Percentiles rank a stretch among this genome's conserved stretches.
phyloP scores from a whole-genome alignment of 2,329 filamentous ascomycete species.

The Juglanconis oblonga region DNA sequence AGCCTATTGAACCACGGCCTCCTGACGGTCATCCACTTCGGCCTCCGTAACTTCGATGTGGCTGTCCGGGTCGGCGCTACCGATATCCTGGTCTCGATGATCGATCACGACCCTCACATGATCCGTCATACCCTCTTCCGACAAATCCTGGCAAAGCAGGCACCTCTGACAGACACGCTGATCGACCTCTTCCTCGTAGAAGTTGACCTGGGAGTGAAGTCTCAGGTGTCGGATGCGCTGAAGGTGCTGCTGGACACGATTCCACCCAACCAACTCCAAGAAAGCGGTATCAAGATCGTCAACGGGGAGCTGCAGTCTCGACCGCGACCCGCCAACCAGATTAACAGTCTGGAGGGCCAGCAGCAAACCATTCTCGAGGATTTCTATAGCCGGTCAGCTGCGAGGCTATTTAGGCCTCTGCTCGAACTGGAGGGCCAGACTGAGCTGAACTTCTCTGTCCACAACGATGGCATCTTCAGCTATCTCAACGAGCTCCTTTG shows the following conservation, averaged over 20 bases:
- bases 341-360: slow-evolving; percentile 26
- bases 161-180: slow-evolving; percentile 83
- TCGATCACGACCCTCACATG: slow-evolving; percentile 94
- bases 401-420: slow-evolving; percentile 81
- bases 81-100: slow-evolving; percentile 88
- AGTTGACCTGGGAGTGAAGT: slow-evolving; percentile 89
- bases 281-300: slow-evolving; percentile 54
- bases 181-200: slow-evolving; percentile 91
- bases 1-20: slow-evolving; percentile 88
- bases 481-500: slow-evolving; percentile 91
- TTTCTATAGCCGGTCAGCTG: slow-evolving; percentile 87
- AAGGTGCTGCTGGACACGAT: slow-evolving; percentile 85
- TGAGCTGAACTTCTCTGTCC: slow-evolving; percentile 70
- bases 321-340: slow-evolving; percentile 39
- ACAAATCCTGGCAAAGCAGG: slow-evolving; percentile 82
- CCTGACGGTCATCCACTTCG: slow-evolving; percentile 86
- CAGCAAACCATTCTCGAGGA: slow-evolving; percentile 82
- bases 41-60: slow-evolving; percentile 80
- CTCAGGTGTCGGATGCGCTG: slow-evolving; percentile 90
- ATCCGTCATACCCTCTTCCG: slow-evolving; percentile 91
- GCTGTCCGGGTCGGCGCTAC: slow-evolving; percentile 87
- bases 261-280: slow-evolving; percentile 47
- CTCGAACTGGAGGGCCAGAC: slow-evolving; percentile 71
- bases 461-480: slow-evolving; percentile 85
- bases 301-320: slow-evolving; percentile 69